These are phyloP conservation scores for Pseudofabraea citricarpa DNA, from an alignment of 2,329 filamentous ascomycete genomes.

Conservation along the genomic window DNA sequence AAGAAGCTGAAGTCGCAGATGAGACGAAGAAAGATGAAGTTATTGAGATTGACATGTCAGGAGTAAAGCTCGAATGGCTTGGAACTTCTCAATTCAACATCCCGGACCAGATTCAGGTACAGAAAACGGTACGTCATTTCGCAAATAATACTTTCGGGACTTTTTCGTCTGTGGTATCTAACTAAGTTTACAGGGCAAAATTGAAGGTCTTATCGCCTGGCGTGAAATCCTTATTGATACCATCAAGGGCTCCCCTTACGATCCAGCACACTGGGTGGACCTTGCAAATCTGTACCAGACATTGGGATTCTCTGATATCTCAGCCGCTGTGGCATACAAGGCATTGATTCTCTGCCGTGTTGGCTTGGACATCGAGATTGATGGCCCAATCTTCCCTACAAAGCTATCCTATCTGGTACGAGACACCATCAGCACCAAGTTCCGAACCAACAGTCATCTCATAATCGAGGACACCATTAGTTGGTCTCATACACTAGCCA, in stretches of 20 bases:
- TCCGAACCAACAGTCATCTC: background rate
- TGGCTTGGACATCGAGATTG: background rate
- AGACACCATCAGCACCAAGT: background rate
- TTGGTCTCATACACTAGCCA: slow-evolving; percentile 7
- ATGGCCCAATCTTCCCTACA: background rate
- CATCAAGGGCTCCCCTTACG: slow-evolving; percentile 8
- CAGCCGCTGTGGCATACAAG: slow-evolving; percentile 12
- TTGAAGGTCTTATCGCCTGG: background rate
- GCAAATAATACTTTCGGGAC: background rate
- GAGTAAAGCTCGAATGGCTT: too few species aligned
- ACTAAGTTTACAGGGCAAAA: background rate
- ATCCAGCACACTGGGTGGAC: slow-evolving; percentile 13
- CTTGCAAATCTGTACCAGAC: slow-evolving; percentile 9
- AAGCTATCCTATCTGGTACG: slow-evolving; percentile 6
- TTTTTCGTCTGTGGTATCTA: background rate
- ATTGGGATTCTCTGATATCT: slow-evolving; percentile 21
- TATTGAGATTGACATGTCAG: too few species aligned
- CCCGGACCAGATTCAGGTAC: background rate
- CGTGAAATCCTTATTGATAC: background rate
- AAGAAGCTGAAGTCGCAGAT: too few species aligned
- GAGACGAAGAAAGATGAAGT: too few species aligned
- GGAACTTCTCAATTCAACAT: background rate
- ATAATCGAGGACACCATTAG: slow-evolving; percentile 15
- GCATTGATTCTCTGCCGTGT: slow-evolving; percentile 16
- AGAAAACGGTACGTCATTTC: background rate